Evolutionary conservation across 768 basidiomycete species (phyloP).

Genomic region (Lactifluus piperatus): DNA sequence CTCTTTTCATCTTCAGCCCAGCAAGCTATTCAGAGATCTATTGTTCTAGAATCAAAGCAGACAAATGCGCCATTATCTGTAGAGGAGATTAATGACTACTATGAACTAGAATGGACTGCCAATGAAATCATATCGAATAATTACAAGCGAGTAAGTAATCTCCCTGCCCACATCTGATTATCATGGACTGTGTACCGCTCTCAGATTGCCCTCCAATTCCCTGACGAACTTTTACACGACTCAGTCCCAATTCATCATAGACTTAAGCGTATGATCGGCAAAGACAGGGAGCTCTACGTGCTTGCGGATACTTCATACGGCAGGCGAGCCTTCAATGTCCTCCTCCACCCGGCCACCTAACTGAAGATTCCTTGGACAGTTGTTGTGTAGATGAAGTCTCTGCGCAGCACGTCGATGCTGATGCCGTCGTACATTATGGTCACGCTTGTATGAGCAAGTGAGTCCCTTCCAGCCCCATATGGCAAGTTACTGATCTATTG

Average conservation of each 20-base stretch:
- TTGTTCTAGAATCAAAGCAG: slow-evolving; percentile 38
- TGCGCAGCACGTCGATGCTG: slow-evolving; percentile 88
- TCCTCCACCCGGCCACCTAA: neutral
- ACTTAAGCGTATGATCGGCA: slow-evolving; percentile 45
- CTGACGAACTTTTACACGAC: slow-evolving; percentile 82
- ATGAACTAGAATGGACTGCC: slow-evolving; percentile 65
- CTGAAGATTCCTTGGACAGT: slow-evolving; percentile 30
- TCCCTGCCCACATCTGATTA: neutral
- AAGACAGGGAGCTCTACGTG: slow-evolving; percentile 62
- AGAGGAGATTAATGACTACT: slow-evolving; percentile 51
- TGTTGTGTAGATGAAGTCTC: slow-evolving; percentile 97
- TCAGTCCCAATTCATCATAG: slow-evolving; percentile 75
- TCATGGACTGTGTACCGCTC: neutral
- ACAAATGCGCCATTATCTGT: slow-evolving; percentile 26
- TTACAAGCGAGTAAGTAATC: slow-evolving; percentile 56
- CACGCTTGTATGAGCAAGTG: slow-evolving; percentile 93
- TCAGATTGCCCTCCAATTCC: slow-evolving; percentile 89
- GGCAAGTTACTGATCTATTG: neutral
- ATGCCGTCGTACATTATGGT: slow-evolving; percentile 90
- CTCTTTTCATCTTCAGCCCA: slow-evolving; percentile 51
- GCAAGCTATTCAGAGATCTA: slow-evolving; percentile 50
- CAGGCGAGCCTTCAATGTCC: slow-evolving; percentile 44
- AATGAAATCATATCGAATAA: slow-evolving; percentile 48
- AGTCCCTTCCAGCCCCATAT: neutral
- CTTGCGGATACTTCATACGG: slow-evolving; percentile 98